A percentile compares a stretch with the other conserved stretches of the same genome.
These are phyloP conservation scores for Penicillium canariense DNA, from an alignment of 495 filamentous ascomycete species.

Conservation along the genomic window DNA sequence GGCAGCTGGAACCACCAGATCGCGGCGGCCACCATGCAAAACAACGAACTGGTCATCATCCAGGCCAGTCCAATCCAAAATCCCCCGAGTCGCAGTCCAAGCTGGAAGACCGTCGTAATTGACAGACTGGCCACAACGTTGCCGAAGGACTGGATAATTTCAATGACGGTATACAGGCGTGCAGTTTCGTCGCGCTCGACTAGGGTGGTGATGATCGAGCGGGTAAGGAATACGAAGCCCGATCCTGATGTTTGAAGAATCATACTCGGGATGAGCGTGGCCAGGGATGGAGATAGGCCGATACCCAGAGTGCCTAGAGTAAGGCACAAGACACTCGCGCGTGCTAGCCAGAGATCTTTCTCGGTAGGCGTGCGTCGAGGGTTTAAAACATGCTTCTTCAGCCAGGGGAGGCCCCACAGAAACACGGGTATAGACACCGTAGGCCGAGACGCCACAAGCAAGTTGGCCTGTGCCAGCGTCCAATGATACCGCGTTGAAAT, in stretches of 20 bases:
- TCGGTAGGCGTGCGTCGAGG: constrained; percentile 26
- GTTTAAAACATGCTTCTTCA: constrained; percentile 20
- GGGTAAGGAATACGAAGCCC: constrained; percentile 42
- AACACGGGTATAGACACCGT: constrained; percentile 52
- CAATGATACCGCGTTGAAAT: constrained; percentile 56
- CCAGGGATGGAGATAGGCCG: constrained; percentile 39
- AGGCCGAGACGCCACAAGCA: constrained; percentile 51
- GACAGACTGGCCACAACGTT: constrained; percentile 53
- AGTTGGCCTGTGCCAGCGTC: constrained; percentile 53
- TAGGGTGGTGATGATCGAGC: constrained; percentile 52
- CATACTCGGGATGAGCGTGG: constrained; percentile 44
- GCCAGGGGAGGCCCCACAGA: constrained; percentile 46
- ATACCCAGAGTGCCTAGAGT: constrained; percentile 47
- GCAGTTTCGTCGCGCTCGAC: constrained; percentile 55
- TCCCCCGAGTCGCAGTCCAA: constrained; percentile 48
- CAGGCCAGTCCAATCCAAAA: constrained; percentile 54
- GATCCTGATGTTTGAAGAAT: constrained; percentile 49
- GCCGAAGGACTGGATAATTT: constrained; percentile 54
- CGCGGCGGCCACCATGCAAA: constrained; percentile 36
- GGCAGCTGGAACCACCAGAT: constrained; percentile 42
- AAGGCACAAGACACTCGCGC: constrained; percentile 45
- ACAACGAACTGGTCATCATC: constrained; percentile 49
- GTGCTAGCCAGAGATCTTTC: constrained; percentile 54
- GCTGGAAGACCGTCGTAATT: constrained; percentile 53
- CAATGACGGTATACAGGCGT: constrained; percentile 55